Conservation (phyloP, 1,139 yeast genomes). For the Scheffersomyces cryptocercus region DNA sequence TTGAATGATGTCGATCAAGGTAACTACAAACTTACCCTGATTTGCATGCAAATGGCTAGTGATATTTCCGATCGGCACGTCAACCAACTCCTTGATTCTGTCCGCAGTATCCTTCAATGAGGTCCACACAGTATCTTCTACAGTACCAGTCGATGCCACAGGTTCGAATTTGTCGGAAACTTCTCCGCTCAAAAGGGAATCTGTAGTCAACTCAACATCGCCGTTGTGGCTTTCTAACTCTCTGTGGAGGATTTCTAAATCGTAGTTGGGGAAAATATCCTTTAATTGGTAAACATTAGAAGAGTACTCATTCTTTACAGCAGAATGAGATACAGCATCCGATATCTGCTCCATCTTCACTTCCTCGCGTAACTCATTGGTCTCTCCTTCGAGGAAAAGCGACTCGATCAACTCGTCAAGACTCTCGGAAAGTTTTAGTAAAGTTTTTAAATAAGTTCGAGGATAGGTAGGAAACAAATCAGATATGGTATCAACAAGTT, state of each 20-base stretch:
- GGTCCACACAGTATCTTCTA: conserved; percentile 8
- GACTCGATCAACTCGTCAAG: conserved; percentile 23
- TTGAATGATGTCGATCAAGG: conserved; percentile 31
- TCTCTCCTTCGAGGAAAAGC: conserved; percentile 19
- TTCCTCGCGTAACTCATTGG: conserved; percentile 1
- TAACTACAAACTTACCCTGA: conserved; percentile 20
- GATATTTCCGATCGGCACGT: conserved; percentile 8
- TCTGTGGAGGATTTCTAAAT: conserved; percentile 13
- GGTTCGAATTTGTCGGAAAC: conserved; percentile 6
- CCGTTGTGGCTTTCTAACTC: conserved; percentile 16
- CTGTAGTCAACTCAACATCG: conserved; percentile 16
- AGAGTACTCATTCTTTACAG: conserved; percentile 8
- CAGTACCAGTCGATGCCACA: not conserved
- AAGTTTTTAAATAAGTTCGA: conserved; percentile 26
- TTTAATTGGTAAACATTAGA: conserved; percentile 14
- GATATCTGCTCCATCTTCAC: not conserved
- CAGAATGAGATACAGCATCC: conserved; percentile 4
- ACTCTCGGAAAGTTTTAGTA: conserved; percentile 20
- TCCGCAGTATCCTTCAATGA: conserved; percentile 6
- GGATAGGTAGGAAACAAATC: conserved; percentile 30
- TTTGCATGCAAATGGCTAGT: conserved; percentile 12
- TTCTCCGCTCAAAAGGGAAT: conserved; percentile 11
- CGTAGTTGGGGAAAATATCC: conserved; percentile 25
- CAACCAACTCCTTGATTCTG: conserved; percentile 8
- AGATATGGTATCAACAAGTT: conserved; percentile 22